Conservation (phyloP, 2,329 filamentous ascomycete species). For the Neopestalotiopsis sp. region DNA sequence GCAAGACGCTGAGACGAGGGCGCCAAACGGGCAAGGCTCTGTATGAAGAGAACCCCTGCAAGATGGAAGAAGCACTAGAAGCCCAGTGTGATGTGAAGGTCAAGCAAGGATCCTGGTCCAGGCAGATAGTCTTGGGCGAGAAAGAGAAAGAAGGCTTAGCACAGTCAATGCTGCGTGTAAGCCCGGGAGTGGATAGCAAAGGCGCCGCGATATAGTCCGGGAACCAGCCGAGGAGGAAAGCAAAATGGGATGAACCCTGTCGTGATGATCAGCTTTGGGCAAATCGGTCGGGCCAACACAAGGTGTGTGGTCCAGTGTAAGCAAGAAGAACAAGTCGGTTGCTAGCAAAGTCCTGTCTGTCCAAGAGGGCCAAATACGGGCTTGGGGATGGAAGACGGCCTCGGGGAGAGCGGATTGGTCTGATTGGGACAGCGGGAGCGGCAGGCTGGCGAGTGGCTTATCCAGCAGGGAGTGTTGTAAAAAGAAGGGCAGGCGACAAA, state of each 20-base stretch:
- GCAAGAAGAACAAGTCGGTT: not conserved
- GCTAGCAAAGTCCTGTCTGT: not conserved
- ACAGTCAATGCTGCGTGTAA: constrained; percentile 5
- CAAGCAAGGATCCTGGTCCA: constrained; percentile 25
- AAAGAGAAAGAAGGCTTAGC: constrained; percentile 22
- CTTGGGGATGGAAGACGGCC: not conserved
- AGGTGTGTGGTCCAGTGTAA: not conserved
- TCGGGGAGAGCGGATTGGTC: constrained; percentile 6
- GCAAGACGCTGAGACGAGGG: constrained; percentile 35
- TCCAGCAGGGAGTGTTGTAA: not conserved
- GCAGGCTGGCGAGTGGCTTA: constrained; percentile 14
- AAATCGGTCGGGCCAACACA: not conserved
- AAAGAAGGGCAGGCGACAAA: not conserved
- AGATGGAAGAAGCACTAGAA: constrained; percentile 32
- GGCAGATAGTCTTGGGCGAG: constrained; percentile 26
- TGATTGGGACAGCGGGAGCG: constrained; percentile 18
- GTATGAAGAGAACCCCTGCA: constrained; percentile 4
- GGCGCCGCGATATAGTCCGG: constrained; percentile 15
- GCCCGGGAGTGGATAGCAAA: not conserved
- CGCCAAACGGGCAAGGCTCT: constrained; percentile 32
- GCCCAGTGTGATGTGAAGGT: constrained; percentile 30
- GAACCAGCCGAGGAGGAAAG: constrained; percentile 12
- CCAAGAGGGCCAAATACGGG: not conserved
- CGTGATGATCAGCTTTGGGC: not conserved
- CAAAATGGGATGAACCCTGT: constrained; percentile 6